Base-by-base conservation (phyloP, 352 stramenopile species). In the Phytophthora hibernalis region DNA sequence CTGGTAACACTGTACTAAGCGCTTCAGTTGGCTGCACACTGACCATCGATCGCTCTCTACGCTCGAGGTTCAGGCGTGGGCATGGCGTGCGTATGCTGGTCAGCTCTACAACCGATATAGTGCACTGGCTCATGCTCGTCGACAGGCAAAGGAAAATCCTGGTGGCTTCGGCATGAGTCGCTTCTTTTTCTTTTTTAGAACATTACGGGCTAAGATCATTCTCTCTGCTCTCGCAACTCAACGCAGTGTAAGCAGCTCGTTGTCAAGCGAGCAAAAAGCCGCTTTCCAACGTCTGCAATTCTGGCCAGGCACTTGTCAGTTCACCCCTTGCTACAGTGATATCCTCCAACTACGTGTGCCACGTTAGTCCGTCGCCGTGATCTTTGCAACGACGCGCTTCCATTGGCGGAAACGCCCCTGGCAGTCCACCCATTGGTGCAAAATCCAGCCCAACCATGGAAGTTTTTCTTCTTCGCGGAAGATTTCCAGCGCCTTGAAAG, bases 401-500 rank as follows among this genome's bases (percentile, higher is more conserved):
- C 1, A 66, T 66, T 71, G 43, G 56, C 51, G 18, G 18, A 66
- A 71, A 66, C 1, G 5, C 31, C 12, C 12, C 13, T 2, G 1
- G 7, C 1, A n/a, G 10, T 43, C 12, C 0, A 38, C 30, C 33
- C 20, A 67, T 70, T 72, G 64, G 64, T 7, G 6, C 5, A 62
- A 63, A 71, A 37, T 13, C 44, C 21, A 30, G 6, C 28, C n/a
- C 45, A 65, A 70, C 40, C 51, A 21, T 72, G 67, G 67, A 75
- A 75, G 67, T 54, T 74, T 61, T 28, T 71, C 24, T 28, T 28
- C 24, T 28, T 28, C 24, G 24, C 5, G 10, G 35, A 42, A 42
- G 35, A 42, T 42, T 18, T 45, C 38, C 5, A 22, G 33, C 54
- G 53, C 59, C 58, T 48, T 71, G 71, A 78, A 82, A 70, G 63